A percentile compares a stretch with the other conserved stretches of the same genome.
Conservation (phyloP, 2,329 filamentous ascomycete genomes). For the Dissoconium aciculare region DNA sequence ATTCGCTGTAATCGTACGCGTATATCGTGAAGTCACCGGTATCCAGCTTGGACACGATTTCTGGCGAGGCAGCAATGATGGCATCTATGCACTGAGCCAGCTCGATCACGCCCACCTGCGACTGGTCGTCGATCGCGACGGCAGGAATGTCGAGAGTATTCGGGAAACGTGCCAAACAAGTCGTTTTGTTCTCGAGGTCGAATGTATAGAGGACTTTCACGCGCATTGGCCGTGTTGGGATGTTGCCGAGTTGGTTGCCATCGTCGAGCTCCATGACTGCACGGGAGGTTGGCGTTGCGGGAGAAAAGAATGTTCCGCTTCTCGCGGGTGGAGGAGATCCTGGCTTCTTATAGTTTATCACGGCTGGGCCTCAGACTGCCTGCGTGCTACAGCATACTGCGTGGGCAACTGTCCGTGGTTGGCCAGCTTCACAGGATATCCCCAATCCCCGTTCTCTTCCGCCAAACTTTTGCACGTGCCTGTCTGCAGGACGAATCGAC, state of each 20-base stretch:
- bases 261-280: conserved; percentile 7
- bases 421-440: too few relatives aligned
- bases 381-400: conserved; percentile 19
- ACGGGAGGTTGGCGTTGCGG: conserved; percentile 5
- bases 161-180: conserved; percentile 76
- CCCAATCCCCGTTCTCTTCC: too few relatives aligned
- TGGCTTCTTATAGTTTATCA: too few relatives aligned
- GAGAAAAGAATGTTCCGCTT: too few relatives aligned
- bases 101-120: conserved; percentile 74
- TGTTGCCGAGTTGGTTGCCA: conserved; percentile 19
- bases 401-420: not conserved
- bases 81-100: conserved; percentile 75
- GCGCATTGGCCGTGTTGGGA: conserved; percentile 33
- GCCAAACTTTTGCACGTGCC: too few relatives aligned
- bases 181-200: conserved; percentile 73
- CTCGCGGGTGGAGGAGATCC: too few relatives aligned
- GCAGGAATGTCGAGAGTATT: conserved; percentile 68
- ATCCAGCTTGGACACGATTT: conserved; percentile 58
- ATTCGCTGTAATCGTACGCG: conserved; percentile 90
- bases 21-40: conserved; percentile 83
- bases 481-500: too few relatives aligned
- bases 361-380: too few relatives aligned
- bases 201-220: conserved; percentile 97
- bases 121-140: conserved; percentile 63
- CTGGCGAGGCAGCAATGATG: conserved; percentile 64